A percentile compares a stretch with the other conserved stretches of the same genome.
phyloP scores from a whole-genome alignment of 2,329 filamentous ascomycete species.

The Alternaria gansuensis region DNA sequence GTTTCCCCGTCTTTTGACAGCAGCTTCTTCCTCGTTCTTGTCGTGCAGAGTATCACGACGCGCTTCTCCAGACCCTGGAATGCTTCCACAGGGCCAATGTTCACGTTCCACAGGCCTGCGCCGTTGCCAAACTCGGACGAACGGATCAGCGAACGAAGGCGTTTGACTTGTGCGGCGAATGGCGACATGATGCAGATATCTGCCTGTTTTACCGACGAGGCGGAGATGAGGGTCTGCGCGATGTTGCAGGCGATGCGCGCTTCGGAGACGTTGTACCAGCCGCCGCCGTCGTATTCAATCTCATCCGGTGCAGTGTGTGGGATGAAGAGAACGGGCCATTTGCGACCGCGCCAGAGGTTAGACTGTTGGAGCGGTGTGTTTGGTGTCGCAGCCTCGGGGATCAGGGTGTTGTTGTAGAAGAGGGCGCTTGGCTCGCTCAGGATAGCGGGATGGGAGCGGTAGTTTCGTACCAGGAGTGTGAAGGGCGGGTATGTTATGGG shows the following conservation, averaged over 20 bases:
- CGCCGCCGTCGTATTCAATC: conserved; percentile 54
- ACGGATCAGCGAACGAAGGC: conserved; percentile 52
- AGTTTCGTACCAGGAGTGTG: conserved; percentile 57
- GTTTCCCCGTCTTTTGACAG: conserved; percentile 43
- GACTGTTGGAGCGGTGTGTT: conserved; percentile 39
- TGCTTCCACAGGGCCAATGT: conserved; percentile 58
- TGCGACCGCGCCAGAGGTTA: conserved; percentile 51
- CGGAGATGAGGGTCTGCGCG: conserved; percentile 39
- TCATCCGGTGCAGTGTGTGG: conserved; percentile 53
- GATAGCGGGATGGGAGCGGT: conserved; percentile 59
- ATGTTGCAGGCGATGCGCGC: conserved; percentile 43
- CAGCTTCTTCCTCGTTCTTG: conserved; percentile 48
- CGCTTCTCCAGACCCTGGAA: conserved; percentile 58
- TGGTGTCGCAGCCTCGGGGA: conserved; percentile 49
- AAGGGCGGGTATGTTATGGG: conserved; percentile 57
- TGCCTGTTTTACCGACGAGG: conserved; percentile 37
- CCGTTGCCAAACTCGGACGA: conserved; percentile 8
- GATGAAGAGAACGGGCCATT: conserved; percentile 57
- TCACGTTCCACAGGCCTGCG: conserved; percentile 49
- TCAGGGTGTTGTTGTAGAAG: conserved; percentile 58
- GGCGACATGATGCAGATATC: conserved; percentile 58
- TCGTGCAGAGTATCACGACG: conserved; percentile 58
- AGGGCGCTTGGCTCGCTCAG: conserved; percentile 54
- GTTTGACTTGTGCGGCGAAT: conserved; percentile 57
- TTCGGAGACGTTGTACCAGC: conserved; percentile 51